Evolutionary conservation across 2,329 filamentous ascomycete genomes (phyloP).

Genomic region (Trichoderma sp.): DNA sequence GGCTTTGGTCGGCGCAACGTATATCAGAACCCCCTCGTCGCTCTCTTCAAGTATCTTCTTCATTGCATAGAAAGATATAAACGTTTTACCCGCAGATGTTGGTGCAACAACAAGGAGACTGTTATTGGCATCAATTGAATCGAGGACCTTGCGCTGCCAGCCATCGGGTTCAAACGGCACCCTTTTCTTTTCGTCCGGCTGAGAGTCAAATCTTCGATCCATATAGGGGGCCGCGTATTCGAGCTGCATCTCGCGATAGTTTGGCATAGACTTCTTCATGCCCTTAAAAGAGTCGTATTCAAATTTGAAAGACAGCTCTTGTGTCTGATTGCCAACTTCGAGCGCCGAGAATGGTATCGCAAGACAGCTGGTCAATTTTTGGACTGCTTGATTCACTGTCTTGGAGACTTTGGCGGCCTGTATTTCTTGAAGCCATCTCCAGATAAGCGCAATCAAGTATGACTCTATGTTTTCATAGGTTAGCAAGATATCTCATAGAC

Average conservation of each 20-base stretch:
- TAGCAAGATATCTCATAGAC: not conserved
- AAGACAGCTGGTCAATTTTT: conserved; percentile 25
- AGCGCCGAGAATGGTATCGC: conserved; percentile 9
- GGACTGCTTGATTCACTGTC: conserved; percentile 27
- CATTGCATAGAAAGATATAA: conserved; percentile 85
- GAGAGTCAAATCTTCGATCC: conserved; percentile 72
- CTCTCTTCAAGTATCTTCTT: conserved; percentile 70
- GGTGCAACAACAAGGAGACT: conserved; percentile 77
- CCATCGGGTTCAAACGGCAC: conserved; percentile 73
- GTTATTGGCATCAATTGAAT: conserved; percentile 70
- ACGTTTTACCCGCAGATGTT: conserved; percentile 80
- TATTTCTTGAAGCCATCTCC: conserved; percentile 33
- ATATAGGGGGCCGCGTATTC: conserved; percentile 72
- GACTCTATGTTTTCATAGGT: conserved; percentile 27
- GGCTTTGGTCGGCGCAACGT: conserved; percentile 81
- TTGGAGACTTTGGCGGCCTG: conserved; percentile 28
- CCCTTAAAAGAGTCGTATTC: conserved; percentile 6
- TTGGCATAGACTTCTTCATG: not conserved
- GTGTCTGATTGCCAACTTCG: not conserved
- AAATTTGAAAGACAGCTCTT: conserved; percentile 15
- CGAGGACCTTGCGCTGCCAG: conserved; percentile 75
- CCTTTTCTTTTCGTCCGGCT: conserved; percentile 66
- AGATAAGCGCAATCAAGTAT: conserved; percentile 36
- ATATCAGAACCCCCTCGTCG: conserved; percentile 73
- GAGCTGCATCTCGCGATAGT: conserved; percentile 60